Base-by-base conservation (phyloP, 139 green algal genomes). In the Chlorella sorokiniana region DNA sequence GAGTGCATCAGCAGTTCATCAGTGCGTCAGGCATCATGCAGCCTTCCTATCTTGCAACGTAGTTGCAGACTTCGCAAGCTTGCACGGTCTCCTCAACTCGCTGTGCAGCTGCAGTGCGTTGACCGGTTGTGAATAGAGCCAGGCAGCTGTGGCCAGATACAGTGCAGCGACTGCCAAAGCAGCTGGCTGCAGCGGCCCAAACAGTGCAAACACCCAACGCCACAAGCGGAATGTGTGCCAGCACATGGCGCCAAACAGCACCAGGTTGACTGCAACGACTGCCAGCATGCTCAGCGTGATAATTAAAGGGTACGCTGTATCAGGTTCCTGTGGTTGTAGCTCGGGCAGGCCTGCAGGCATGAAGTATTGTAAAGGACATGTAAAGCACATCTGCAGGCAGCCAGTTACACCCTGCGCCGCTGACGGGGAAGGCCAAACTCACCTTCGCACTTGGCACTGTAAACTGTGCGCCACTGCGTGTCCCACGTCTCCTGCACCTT, bases 401-500 rank as follows among this genome's bases (percentile, higher is more conserved):
- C 29, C 61, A 68, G 25, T 38, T 40, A 10, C 16, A 10, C 22
- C 11, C n/a, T n/a, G 64, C 33, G 31, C 27, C 18, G 11, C 25
- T n/a, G 8, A 18, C 41, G 37, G 35, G 52, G 8, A 18, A 25
- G 18, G 38, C 37, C 42, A 23, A 72, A 29, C 78, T 41, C 67
- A 83, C 78, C 78, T 38, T 83, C 37, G 65, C 65, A 77, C 3
- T 69, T 29, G 27, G 48, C 67, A 22, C 64, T 51, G 35, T 63
- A 83, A 11, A 83, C 80, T 2, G 31, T 22, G 10, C 54, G 11
- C 80, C 80, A 84, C 59, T 80, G 33, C 33, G 20, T 62, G 44
- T 80, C 44, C 80, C 80, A 84, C 3, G 70, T 67, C 44, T 65
- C 33, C 59, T 84, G 80, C 59, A 84, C 80, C 69, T 84, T 54